A percentile compares a stretch with the other conserved stretches of the same genome.
Conservation (phyloP, 2,329 filamentous ascomycete genomes). For the Cercospora sesami region DNA sequence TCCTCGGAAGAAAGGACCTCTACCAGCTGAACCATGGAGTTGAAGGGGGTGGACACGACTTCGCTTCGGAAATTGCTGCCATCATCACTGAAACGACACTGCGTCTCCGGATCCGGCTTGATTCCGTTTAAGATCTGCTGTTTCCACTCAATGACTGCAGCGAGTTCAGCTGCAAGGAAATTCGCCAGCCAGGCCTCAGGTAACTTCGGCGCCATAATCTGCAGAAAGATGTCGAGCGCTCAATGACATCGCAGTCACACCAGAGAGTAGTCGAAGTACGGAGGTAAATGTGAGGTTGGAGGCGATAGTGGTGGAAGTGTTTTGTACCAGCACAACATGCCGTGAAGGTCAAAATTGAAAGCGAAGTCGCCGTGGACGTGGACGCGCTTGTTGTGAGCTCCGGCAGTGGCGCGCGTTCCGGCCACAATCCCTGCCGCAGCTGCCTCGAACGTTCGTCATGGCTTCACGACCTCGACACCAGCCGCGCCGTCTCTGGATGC, state of each 20-base stretch:
- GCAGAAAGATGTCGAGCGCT: neutral
- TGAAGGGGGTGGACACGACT: slow-evolving; percentile 12
- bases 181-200: slow-evolving; percentile 35
- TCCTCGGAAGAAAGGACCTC: slow-evolving; percentile 24
- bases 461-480: slow-evolving; percentile 1
- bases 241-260: slow-evolving; percentile 11
- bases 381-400: neutral
- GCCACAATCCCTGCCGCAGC: slow-evolving; percentile 8
- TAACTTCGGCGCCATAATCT: slow-evolving; percentile 25
- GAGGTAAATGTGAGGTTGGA: neutral
- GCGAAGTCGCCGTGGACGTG: neutral
- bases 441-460: neutral
- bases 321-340: neutral
- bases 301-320: neutral
- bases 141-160: slow-evolving; percentile 33
- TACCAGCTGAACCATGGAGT: slow-evolving; percentile 23
- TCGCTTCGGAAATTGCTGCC: slow-evolving; percentile 37
- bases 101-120: slow-evolving; percentile 31
- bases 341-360: neutral
- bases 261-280: neutral
- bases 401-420: neutral
- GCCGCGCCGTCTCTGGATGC: neutral
- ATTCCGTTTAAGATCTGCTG: slow-evolving; percentile 19
- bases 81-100: slow-evolving; percentile 33
- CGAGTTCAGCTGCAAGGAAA: slow-evolving; percentile 32